A percentile compares a stretch with the other conserved stretches of the same genome.
These are phyloP conservation scores for Trypanosoma lewisi DNA, from an alignment of 208 protist species.

Conservation along the genomic window DNA sequence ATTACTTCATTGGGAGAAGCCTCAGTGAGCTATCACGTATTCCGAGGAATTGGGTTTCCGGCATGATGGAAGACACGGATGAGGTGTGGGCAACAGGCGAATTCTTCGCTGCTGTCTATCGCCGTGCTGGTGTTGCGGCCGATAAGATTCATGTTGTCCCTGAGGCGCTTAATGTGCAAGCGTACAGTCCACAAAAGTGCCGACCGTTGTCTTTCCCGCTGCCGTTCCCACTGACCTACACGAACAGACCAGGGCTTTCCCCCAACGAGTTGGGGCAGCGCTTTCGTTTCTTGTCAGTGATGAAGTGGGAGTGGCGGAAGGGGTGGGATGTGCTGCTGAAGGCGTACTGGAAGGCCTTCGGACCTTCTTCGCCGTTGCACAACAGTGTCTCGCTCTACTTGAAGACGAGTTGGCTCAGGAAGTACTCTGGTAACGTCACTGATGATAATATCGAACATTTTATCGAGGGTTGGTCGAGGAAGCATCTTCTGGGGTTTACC, in stretches of 20 bases:
- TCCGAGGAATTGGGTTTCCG: conserved; percentile 16
- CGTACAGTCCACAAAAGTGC: conserved; percentile 39
- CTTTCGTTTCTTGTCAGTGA: conserved; percentile 55
- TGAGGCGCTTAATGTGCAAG: conserved; percentile 49
- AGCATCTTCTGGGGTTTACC: conserved; percentile 14
- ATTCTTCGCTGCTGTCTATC: conserved; percentile 49
- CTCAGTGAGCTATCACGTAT: conserved; percentile 53
- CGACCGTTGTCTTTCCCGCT: conserved; percentile 10
- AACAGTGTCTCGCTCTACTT: conserved; percentile 11
- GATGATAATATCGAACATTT: conserved; percentile 9
- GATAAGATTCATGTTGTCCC: conserved; percentile 38
- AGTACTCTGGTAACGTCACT: conserved; percentile 6
- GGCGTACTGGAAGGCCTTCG: conserved; percentile 56
- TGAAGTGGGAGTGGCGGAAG: conserved; percentile 72
- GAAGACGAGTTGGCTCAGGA: background rate
- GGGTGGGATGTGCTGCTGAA: conserved; percentile 58
- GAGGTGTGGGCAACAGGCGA: conserved; percentile 55
- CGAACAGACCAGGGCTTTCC: conserved; percentile 29
- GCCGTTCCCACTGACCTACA: background rate
- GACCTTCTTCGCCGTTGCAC: conserved; percentile 22
- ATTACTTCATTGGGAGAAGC: conserved; percentile 30
- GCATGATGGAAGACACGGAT: conserved; percentile 20
- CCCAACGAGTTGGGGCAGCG: conserved; percentile 16
- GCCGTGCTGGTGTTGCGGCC: conserved; percentile 21
- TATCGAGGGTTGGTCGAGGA: conserved; percentile 20